A percentile compares a stretch with the other conserved stretches of the same genome.
Evolutionary conservation across 2,329 filamentous ascomycete species (phyloP).

Genomic region (Rutstroemia sp.): DNA sequence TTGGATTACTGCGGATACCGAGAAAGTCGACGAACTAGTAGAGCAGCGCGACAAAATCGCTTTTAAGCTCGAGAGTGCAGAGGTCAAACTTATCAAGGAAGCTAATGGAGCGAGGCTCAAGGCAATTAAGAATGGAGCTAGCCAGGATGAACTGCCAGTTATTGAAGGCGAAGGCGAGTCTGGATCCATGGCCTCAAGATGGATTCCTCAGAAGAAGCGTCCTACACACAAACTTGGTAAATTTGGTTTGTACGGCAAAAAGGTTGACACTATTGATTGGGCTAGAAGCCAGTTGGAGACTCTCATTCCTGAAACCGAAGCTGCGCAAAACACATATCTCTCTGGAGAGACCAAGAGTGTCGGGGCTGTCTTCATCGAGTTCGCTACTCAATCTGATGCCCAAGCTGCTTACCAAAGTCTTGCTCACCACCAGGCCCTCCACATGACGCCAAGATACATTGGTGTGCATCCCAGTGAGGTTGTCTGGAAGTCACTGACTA

Average conservation of each 20-base stretch:
- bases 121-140: conserved; percentile 52
- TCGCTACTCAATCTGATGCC: conserved; percentile 71
- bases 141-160: conserved; percentile 35
- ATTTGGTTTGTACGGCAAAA: conserved; percentile 67
- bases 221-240: conserved; percentile 68
- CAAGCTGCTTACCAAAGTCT: conserved; percentile 83
- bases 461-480: conserved; percentile 77
- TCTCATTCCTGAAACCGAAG: conserved; percentile 64
- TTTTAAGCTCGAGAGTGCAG: conserved; percentile 75
- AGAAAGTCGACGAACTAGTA: conserved; percentile 72
- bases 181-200: conserved; percentile 64
- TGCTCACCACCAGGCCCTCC: conserved; percentile 77
- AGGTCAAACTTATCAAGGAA: conserved; percentile 75
- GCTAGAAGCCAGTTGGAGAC: conserved; percentile 70
- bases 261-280: conserved; percentile 94
- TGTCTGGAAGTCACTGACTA: conserved; percentile 77
- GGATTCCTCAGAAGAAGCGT: conserved; percentile 65
- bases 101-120: conserved; percentile 69
- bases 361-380: conserved; percentile 81
- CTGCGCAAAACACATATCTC: conserved; percentile 59
- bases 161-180: conserved; percentile 57
- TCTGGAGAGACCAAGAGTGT: conserved; percentile 52
- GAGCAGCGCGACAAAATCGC: conserved; percentile 74
- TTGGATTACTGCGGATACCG: conserved; percentile 75
- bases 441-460: conserved; percentile 76